A percentile compares a stretch with the other conserved stretches of the same genome.
Conservation (phyloP, 768 basidiomycete species). For the Boletus rubescentipes region DNA sequence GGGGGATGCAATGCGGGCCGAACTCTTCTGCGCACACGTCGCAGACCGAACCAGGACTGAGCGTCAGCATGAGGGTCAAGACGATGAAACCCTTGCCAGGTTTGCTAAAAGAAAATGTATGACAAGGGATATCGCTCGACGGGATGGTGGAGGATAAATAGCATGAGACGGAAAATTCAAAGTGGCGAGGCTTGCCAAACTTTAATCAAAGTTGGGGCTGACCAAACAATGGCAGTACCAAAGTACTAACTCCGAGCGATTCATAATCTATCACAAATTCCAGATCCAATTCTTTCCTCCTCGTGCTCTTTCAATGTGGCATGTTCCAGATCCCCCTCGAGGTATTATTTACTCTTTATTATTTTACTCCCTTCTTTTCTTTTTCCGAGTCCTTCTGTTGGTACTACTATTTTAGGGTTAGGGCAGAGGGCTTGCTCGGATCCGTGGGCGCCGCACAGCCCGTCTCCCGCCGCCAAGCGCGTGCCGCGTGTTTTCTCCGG, state of each 20-base stretch:
- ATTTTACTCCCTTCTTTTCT: not conserved
- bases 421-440: slow-evolving; percentile 25
- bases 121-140: slow-evolving; percentile 46
- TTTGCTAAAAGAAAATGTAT: slow-evolving; percentile 39
- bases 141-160: slow-evolving; percentile 50
- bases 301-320: not conserved
- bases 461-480: slow-evolving; percentile 14
- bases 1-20: slow-evolving; percentile 68
- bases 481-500: slow-evolving; percentile 22
- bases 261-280: slow-evolving; percentile 10
- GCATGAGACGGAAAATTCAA: slow-evolving; percentile 39
- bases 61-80: slow-evolving; percentile 69
- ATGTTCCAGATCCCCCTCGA: slow-evolving; percentile 15
- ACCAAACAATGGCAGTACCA: slow-evolving; percentile 32
- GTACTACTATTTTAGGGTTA: slow-evolving; percentile 26
- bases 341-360: not conserved
- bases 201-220: slow-evolving; percentile 27
- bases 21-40: slow-evolving; percentile 90
- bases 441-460: slow-evolving; percentile 11
- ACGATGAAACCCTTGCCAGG: slow-evolving; percentile 39
- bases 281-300: not conserved
- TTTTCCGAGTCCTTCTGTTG: no score
- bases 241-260: slow-evolving; percentile 13
- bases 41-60: slow-evolving; percentile 79
- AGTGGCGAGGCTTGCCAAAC: slow-evolving; percentile 28